phyloP scores from a whole-genome alignment of 2,329 filamentous ascomycete species.

The Hymenoscyphus occultus region DNA sequence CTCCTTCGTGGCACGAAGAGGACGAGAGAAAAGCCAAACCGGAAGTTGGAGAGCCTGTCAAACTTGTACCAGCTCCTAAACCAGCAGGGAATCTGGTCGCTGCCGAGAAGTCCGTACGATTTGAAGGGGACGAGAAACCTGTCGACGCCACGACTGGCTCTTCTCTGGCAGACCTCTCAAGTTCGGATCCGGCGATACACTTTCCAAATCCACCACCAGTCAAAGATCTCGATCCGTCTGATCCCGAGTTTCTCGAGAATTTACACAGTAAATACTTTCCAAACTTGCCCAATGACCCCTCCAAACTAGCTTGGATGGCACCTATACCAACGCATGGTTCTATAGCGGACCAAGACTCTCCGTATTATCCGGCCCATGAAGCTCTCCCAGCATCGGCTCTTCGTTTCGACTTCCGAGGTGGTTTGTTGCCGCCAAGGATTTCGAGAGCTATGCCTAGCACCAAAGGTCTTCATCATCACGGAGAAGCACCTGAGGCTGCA shows the following conservation, averaged over 20 bases:
- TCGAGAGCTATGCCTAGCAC: slow-evolving; percentile 72
- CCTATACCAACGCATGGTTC: slow-evolving; percentile 64
- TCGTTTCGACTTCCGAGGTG: slow-evolving; percentile 84
- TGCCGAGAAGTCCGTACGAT: slow-evolving; percentile 44
- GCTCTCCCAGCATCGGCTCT: slow-evolving; percentile 72
- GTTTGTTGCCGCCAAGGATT: slow-evolving; percentile 72
- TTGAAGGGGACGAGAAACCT: slow-evolving; percentile 39
- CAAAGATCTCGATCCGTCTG: slow-evolving; percentile 77
- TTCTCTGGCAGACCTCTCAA: slow-evolving; percentile 58
- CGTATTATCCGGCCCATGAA: slow-evolving; percentile 77
- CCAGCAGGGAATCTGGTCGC: slow-evolving; percentile 28
- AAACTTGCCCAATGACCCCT: slow-evolving; percentile 77
- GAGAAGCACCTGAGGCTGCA: slow-evolving; percentile 85
- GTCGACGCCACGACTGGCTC: slow-evolving; percentile 37
- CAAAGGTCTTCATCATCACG: slow-evolving; percentile 88
- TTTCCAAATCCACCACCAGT: slow-evolving; percentile 44
- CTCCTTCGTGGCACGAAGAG: slow-evolving; percentile 6
- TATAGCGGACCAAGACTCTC: slow-evolving; percentile 63
- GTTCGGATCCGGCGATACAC: slow-evolving; percentile 40
- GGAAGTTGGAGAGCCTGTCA: slow-evolving; percentile 6
- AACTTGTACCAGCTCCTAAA: slow-evolving; percentile 25
- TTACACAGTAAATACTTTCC: slow-evolving; percentile 95
- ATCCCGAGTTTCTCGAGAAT: slow-evolving; percentile 77
- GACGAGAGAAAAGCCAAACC: not conserved
- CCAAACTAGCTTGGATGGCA: slow-evolving; percentile 86